Evolutionary conservation across 2,329 filamentous ascomycete genomes (phyloP), one percentile per base, ranked within the genome.

Genomic region (Pseudogymnoascus sp.): DNA sequence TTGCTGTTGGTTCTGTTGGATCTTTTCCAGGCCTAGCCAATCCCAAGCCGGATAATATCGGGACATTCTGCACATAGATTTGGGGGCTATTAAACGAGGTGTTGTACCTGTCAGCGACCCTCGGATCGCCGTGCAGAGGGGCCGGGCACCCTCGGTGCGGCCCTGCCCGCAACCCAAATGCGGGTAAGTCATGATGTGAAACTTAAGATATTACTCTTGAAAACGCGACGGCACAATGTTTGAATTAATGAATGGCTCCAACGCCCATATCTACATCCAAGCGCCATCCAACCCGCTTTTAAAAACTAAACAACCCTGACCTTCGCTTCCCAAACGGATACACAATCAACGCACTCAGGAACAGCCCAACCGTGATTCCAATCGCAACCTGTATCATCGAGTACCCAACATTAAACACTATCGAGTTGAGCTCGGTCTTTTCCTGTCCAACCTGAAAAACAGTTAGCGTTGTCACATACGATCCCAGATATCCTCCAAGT

Each of bases 301-400:
- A 76, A 61, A 76, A 76, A 61, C 71, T 74, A 57, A 76, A 76
- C 47, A 76, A 64, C 1, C 74, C 74, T 62, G 72, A 74, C 36
- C 74, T 69, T 58, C 73, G 71, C 65, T 76, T 76, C 28, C 74
- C 73, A 43, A 75, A 66, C 5, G 74, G 74, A 66, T 76, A 76
- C 4, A 76, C 70, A 38, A 75, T 68, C 22, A 76, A 66, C 5
- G 73, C 71, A 59, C 72, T 73, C 9, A 74, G 68, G 61, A 76
- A 76, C 20, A 76, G 63, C 3, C 75, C 75, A 30, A 76, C 73
- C 11, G 73, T 75, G 15, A 76, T 75, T n/a, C 73, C 75, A 60
- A 76, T 75, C 3, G 74, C 74, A 36, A 76, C 68, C 63, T 76
- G 72, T 28, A 76, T 73, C 73, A 76, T 75, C 30, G 68, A 71